These are phyloP conservation scores for Serendipita sp. DNA, from an alignment of 768 basidiomycete genomes.

Conservation along the genomic window DNA sequence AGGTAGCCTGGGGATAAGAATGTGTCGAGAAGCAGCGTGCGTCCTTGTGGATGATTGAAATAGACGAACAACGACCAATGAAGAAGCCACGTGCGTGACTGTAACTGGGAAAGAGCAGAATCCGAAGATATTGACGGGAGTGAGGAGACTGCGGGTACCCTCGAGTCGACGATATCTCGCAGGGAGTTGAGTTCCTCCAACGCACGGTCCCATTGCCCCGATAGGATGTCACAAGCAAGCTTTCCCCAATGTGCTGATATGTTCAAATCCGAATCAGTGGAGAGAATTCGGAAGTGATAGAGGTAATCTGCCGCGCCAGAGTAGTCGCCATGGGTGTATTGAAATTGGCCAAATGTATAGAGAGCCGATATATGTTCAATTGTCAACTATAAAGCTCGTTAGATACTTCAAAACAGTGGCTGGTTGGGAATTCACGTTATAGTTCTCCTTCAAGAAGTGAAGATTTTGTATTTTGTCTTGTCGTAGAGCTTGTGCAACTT, in stretches of 20 bases:
- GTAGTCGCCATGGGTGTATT: conserved; percentile 97
- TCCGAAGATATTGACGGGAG: conserved; percentile 35
- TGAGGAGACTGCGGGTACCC: conserved; percentile 22
- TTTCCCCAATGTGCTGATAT: conserved; percentile 98
- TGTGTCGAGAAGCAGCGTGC: conserved; percentile 82
- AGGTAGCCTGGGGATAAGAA: conserved; percentile 95
- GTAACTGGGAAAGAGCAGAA: conserved; percentile 59
- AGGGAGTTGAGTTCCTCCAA: conserved; percentile 89
- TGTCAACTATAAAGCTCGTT: conserved; percentile 46
- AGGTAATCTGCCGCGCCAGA: conserved; percentile 92
- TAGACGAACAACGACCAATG: conserved; percentile 99
- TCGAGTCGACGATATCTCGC: conserved; percentile 80
- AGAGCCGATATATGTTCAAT: conserved; percentile 88
- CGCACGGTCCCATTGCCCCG: conserved; percentile 88
- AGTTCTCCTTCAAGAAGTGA: conserved; percentile 84
- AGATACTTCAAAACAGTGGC: neutral
- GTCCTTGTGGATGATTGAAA: conserved; percentile 88
- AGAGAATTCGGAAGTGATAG: conserved; percentile 96
- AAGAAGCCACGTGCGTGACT: conserved; percentile 88
- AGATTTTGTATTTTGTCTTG: conserved; percentile 97
- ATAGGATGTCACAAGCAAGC: conserved; percentile 88
- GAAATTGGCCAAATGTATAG: conserved; percentile 97
- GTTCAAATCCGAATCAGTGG: conserved; percentile 82
- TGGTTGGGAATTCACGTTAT: conserved; percentile 39
- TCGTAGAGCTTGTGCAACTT: conserved; percentile 82